Evolutionary conservation across 352 stramenopile species (phyloP).

Genomic region (Globisporangium irregulare): DNA sequence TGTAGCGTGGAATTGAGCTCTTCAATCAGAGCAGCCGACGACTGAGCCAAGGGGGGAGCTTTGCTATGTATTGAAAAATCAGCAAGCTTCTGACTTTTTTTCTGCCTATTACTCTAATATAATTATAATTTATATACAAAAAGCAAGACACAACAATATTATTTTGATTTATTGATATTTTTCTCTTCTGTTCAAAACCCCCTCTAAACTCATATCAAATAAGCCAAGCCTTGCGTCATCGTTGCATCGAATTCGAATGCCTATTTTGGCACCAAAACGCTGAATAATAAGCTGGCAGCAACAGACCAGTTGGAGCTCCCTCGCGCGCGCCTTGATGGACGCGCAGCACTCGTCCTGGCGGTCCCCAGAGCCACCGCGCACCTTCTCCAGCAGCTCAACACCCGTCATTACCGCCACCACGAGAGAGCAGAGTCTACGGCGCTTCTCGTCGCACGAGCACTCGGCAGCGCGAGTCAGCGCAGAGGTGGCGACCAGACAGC

Average conservation of each 20-base stretch:
- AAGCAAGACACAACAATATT: no score
- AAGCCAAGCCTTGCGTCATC: no score
- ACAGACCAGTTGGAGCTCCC: no score
- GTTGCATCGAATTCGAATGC: conserved; percentile 9
- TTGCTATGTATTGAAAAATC: neutral
- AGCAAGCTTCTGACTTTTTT: conserved; percentile 2
- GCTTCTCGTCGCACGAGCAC: conserved; percentile 16
- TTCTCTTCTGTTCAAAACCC: no score
- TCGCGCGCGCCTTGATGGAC: conserved; percentile 1
- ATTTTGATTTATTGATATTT: no score
- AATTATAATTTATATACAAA: no score
- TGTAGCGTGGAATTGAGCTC: conserved; percentile 3
- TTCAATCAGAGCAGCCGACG: neutral
- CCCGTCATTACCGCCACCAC: neutral
- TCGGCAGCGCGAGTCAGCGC: neutral
- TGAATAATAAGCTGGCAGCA: no score
- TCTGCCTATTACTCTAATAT: no score
- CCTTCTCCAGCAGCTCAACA: neutral
- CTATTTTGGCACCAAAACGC: no score
- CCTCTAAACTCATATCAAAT: no score
- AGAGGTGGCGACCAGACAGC: neutral
- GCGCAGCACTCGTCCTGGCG: conserved; percentile 2
- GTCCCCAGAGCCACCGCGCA: neutral
- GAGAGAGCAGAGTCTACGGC: conserved; percentile 10
- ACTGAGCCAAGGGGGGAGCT: neutral